These are phyloP conservation scores for Tilletia indica DNA, from an alignment of 1,284 basidiomycete genomes.

Conservation along the genomic window DNA sequence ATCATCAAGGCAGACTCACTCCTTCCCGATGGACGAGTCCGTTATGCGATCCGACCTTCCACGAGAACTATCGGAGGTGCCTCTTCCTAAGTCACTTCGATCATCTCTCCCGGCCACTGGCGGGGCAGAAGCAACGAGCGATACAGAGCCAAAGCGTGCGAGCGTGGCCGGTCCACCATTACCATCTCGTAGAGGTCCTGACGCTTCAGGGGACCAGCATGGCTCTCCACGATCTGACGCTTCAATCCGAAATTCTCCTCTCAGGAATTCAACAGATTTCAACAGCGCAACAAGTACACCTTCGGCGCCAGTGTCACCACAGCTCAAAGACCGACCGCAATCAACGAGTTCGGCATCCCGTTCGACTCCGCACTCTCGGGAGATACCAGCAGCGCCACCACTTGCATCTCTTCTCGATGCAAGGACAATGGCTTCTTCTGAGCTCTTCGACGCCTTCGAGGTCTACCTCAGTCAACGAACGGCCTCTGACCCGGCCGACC, in stretches of 20 bases:
- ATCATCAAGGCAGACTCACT: background rate
- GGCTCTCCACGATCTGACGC: too few species aligned
- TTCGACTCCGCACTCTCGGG: background rate
- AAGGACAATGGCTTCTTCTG: background rate
- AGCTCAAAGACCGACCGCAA: too few species aligned
- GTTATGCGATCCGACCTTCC: conserved; percentile 31
- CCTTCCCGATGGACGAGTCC: conserved; percentile 24
- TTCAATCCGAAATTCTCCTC: too few species aligned
- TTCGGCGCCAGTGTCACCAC: too few species aligned
- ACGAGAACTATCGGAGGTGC: conserved; percentile 24
- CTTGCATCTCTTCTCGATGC: conserved; percentile 3
- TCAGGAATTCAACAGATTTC: too few species aligned
- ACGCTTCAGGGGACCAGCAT: too few species aligned
- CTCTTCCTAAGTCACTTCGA: conserved; percentile 31
- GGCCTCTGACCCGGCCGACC: too few species aligned
- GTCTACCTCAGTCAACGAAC: conserved; percentile 26
- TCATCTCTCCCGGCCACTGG: conserved; percentile 30
- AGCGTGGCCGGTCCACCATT: too few species aligned
- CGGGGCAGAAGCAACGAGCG: background rate
- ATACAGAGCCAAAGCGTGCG: too few species aligned
- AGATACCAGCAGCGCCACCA: background rate
- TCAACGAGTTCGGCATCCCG: too few species aligned
- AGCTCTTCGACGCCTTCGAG: conserved; percentile 44
- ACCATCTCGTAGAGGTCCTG: too few species aligned
- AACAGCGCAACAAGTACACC: too few species aligned